Evolutionary conservation across 2,329 filamentous ascomycete genomes (phyloP).

Genomic region (Arthrocladium fulminans): DNA sequence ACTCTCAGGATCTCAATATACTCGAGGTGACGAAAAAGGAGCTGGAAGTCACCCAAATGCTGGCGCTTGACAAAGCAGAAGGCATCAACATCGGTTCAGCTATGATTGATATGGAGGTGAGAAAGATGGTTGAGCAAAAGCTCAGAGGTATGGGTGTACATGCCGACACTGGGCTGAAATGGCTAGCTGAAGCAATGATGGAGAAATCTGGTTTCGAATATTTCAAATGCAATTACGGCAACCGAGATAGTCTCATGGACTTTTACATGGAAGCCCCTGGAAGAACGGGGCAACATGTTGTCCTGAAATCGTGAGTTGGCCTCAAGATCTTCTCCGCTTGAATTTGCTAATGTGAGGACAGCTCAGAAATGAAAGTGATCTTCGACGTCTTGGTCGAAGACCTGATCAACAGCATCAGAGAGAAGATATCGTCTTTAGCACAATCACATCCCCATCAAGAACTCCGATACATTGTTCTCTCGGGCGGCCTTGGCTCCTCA

Average conservation of each 20-base stretch:
- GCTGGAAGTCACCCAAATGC: neutral
- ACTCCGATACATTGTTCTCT: slow-evolving; percentile 26
- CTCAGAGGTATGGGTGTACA: neutral
- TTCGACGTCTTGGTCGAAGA: slow-evolving; percentile 25
- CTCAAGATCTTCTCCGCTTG: neutral
- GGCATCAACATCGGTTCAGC: slow-evolving; percentile 5
- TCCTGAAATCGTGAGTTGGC: too few species aligned
- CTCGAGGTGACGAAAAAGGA: slow-evolving; percentile 16
- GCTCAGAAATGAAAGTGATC: slow-evolving; percentile 16
- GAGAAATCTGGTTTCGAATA: neutral
- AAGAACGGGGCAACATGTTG: too few species aligned
- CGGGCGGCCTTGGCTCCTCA: slow-evolving; percentile 29
- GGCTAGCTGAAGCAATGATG: slow-evolving; percentile 7
- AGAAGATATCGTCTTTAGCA: slow-evolving; percentile 20
- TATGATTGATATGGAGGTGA: neutral
- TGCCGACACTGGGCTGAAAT: neutral
- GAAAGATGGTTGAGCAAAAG: neutral
- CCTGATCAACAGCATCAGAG: slow-evolving; percentile 26
- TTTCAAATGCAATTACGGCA: neutral
- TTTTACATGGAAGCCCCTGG: too few species aligned
- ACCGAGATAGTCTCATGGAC: neutral
- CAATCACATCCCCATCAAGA: slow-evolving; percentile 23
- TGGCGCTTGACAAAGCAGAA: slow-evolving; percentile 2
- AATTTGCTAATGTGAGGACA: neutral
- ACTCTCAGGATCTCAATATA: slow-evolving; percentile 28